Conservation (phyloP, 257 asterid genomes). For the Jaltomata sinuosa region DNA sequence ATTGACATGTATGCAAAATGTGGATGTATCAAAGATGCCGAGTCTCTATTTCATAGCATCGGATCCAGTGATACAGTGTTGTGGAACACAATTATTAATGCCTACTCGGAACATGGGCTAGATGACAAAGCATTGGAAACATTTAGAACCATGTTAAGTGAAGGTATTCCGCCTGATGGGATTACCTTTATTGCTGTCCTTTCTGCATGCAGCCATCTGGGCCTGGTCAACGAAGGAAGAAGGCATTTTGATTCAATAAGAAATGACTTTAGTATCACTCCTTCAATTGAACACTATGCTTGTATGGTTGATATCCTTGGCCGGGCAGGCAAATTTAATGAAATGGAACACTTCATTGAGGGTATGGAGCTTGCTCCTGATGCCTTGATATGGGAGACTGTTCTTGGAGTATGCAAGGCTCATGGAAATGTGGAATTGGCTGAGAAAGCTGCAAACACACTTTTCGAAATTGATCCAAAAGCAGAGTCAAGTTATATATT, state of each 20-base stretch:
- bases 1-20: conserved; percentile 79
- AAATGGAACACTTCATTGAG: conserved; percentile 51
- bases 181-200: conserved; percentile 66
- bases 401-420: conserved; percentile 61
- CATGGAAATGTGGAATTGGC: conserved; percentile 72
- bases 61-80: conserved; percentile 41
- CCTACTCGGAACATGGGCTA: conserved; percentile 67
- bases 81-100: conserved; percentile 81
- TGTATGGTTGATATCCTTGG: conserved; percentile 79
- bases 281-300: conserved; percentile 64
- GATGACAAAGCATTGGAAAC: conserved; percentile 55
- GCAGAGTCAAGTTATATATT: conserved; percentile 54
- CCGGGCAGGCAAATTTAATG: conserved; percentile 62
- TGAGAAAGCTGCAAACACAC: conserved; percentile 61
- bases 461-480: conserved; percentile 46
- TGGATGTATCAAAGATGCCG: conserved; percentile 69
- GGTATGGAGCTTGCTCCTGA: conserved; percentile 51
- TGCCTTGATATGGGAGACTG: conserved; percentile 68
- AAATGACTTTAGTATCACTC: conserved; percentile 40
- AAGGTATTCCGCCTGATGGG: conserved; percentile 40
- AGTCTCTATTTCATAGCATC: conserved; percentile 32
- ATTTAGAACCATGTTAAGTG: conserved; percentile 40
- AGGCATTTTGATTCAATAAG: conserved; percentile 45
- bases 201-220: conserved; percentile 82
- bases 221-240: conserved; percentile 63